A percentile compares a stretch with the other conserved stretches of the same genome.
Evolutionary conservation across 202 grass and related monocot genomes (phyloP).

Genomic region (Carex arenaria): DNA sequence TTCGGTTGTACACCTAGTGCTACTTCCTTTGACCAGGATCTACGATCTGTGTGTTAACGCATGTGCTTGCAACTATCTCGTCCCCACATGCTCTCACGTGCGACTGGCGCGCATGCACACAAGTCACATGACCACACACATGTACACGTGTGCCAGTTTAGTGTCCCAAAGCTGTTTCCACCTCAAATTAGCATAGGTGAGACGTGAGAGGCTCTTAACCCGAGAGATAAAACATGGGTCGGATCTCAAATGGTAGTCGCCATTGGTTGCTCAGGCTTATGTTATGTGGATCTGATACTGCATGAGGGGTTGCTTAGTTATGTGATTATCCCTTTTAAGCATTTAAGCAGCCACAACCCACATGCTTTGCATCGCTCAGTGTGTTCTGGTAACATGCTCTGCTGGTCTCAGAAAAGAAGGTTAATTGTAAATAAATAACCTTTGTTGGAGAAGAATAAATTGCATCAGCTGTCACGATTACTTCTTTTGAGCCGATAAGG

Average conservation of each 20-base stretch:
- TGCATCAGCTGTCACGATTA: slow-evolving; percentile 6
- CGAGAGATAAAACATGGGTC: slow-evolving; percentile 25
- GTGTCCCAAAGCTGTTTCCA: slow-evolving; percentile 8
- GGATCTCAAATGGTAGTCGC: neutral
- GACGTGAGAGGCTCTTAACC: slow-evolving; percentile 11
- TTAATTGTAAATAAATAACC: slow-evolving; percentile 4
- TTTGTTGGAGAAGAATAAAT: slow-evolving; percentile 13
- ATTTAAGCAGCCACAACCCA: neutral
- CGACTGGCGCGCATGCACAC: slow-evolving; percentile 32
- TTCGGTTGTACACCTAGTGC: neutral
- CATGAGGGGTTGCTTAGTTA: neutral
- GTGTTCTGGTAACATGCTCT: slow-evolving; percentile 32
- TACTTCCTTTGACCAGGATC: slow-evolving; percentile 28
- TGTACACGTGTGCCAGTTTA: slow-evolving; percentile 30
- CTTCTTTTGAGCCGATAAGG: slow-evolving; percentile 3
- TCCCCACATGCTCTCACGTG: slow-evolving; percentile 30
- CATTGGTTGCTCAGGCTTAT: slow-evolving; percentile 7
- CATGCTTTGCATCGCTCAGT: slow-evolving; percentile 21
- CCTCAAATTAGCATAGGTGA: neutral
- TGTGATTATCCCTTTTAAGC: neutral
- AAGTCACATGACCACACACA: slow-evolving; percentile 26
- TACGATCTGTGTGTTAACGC: slow-evolving; percentile 15
- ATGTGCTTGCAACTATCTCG: slow-evolving; percentile 24
- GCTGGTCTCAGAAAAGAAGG: slow-evolving; percentile 17
- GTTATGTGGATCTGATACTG: slow-evolving; percentile 6